These are phyloP conservation scores for Yarrowia phangngaensis DNA, from an alignment of 805 yeast species.

Conservation along the genomic window DNA sequence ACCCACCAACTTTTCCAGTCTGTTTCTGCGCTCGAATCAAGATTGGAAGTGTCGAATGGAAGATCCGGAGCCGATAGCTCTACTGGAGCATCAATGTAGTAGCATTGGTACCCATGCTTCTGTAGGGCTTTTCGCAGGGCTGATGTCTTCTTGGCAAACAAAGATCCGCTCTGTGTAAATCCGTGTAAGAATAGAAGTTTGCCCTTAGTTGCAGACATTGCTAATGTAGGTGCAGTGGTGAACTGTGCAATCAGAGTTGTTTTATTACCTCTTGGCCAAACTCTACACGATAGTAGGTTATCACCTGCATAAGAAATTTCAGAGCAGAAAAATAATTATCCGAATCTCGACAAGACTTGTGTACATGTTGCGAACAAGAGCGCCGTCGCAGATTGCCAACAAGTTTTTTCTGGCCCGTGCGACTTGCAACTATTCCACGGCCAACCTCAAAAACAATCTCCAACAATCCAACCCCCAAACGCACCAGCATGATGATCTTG, in stretches of 20 bases:
- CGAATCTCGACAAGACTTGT: not conserved
- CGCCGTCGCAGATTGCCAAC: no score
- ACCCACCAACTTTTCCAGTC: slow-evolving; percentile 75
- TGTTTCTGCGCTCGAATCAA: slow-evolving; percentile 46
- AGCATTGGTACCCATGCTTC: slow-evolving; percentile 61
- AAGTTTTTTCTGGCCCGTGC: no score
- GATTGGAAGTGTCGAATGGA: slow-evolving; percentile 62
- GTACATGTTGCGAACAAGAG: not conserved
- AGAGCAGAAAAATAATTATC: not conserved
- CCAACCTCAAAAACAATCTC: not conserved
- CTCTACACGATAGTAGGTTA: not conserved
- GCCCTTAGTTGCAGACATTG: slow-evolving; percentile 19
- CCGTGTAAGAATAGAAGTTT: slow-evolving; percentile 88
- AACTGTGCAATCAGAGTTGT: no score
- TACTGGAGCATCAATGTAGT: slow-evolving; percentile 77
- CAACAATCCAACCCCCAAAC: not conserved
- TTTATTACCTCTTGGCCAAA: no score
- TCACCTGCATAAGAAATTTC: slow-evolving; percentile 4
- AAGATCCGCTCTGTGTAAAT: slow-evolving; percentile 71
- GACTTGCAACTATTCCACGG: no score
- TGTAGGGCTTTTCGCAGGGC: slow-evolving; percentile 77
- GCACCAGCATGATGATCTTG: not conserved
- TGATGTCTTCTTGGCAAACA: slow-evolving; percentile 83
- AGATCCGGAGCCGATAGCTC: slow-evolving; percentile 62
- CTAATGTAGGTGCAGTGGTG: no score